Evolutionary conservation across 805 yeast genomes (phyloP).

Genomic region (Myxozyma neotropica): DNA sequence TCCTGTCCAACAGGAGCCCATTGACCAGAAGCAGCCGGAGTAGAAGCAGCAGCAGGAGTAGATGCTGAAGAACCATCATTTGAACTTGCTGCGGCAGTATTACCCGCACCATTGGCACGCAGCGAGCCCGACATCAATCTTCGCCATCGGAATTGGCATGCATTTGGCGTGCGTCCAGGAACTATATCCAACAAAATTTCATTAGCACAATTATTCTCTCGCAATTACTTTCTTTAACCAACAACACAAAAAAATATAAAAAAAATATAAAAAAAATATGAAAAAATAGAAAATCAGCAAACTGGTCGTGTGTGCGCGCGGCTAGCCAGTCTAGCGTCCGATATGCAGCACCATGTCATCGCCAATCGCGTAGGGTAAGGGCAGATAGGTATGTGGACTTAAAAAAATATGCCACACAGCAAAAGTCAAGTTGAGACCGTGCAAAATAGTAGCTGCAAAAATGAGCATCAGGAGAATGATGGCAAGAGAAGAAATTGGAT

Average conservation of each 20-base stretch:
- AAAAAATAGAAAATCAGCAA: neutral
- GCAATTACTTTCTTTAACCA: neutral
- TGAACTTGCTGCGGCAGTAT: neutral
- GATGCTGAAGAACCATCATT: neutral
- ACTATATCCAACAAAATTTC: slow-evolving; percentile 38
- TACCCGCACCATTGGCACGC: slow-evolving; percentile 36
- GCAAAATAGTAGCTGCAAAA: neutral
- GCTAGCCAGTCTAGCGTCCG: too few species aligned
- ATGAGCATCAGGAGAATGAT: neutral
- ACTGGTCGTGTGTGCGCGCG: too few species aligned
- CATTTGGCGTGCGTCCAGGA: slow-evolving; percentile 80
- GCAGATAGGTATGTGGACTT: neutral
- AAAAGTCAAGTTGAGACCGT: neutral
- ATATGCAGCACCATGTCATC: neutral
- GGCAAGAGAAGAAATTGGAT: neutral
- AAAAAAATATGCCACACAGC: neutral
- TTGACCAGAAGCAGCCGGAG: neutral
- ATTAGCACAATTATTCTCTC: neutral
- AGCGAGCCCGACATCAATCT: slow-evolving; percentile 55
- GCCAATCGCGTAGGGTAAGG: slow-evolving; percentile 7
- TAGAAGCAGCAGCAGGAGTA: neutral
- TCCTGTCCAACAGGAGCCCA: neutral
- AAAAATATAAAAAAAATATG: neutral
- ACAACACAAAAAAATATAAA: neutral
- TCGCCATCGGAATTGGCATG: slow-evolving; percentile 90